phyloP scores from a whole-genome alignment of 2,329 filamentous ascomycete genomes.

The Teratosphaeria nubilosa region DNA sequence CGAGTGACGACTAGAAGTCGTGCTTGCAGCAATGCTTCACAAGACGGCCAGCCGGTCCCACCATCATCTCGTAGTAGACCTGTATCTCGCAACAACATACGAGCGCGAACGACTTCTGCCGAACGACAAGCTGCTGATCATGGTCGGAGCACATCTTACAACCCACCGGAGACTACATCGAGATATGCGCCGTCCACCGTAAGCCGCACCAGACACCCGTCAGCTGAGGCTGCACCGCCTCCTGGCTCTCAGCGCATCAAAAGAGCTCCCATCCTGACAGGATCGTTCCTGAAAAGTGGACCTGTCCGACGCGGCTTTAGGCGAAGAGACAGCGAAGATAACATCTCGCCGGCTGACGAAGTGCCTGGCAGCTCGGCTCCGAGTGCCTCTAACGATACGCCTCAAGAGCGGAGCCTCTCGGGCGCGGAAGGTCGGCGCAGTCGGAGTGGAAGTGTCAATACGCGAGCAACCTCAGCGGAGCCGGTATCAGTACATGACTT shows the following conservation, averaged over 20 bases:
- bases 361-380: constrained; percentile 16
- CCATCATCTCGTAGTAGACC: constrained; percentile 20
- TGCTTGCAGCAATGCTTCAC: constrained; percentile 26
- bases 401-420: constrained; percentile 17
- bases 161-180: constrained; percentile 40
- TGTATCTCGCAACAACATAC: constrained; percentile 18
- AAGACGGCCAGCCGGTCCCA: constrained; percentile 18
- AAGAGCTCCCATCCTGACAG: constrained; percentile 62
- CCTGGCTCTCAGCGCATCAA: constrained; percentile 72
- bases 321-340: constrained; percentile 45
- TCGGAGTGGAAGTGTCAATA: constrained; percentile 22
- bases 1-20: constrained; percentile 18
- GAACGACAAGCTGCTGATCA: constrained; percentile 15
- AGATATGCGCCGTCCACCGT: constrained; percentile 33
- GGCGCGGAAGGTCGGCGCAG: constrained; percentile 16
- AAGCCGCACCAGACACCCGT: constrained; percentile 37
- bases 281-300: constrained; percentile 63
- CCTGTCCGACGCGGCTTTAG: constrained; percentile 63
- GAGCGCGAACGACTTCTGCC: constrained; percentile 9
- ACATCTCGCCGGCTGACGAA: constrained; percentile 30
- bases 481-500: constrained; percentile 28
- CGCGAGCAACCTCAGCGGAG: constrained; percentile 23
- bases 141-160: constrained; percentile 26
- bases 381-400: constrained; percentile 17
- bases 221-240: constrained; percentile 53